Base-by-base conservation (phyloP, 345 rosid genomes). In the Pugionium cornutum region DNA sequence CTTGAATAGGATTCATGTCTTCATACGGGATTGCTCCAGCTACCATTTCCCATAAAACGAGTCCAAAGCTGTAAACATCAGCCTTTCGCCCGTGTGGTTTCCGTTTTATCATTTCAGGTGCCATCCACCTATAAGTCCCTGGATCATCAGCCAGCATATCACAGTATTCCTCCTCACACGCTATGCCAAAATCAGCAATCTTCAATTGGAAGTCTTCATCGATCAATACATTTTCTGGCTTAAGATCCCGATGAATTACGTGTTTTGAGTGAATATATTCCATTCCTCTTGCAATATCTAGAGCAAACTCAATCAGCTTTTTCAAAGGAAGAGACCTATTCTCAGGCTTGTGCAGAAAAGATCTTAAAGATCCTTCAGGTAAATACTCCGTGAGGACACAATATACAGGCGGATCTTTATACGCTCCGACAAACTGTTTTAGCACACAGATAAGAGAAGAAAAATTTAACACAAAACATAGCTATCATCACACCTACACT, bases 81-180 rank as follows among this genome's bases (percentile, higher is more conserved):
- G 85, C 98, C 76, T 79, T 87, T 64, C 79, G 78, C 32, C 96
- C 92, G 52, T 87, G 83, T n/a, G 95, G 61, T 79, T 87, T 89
- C 69, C 79, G 82, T 70, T 87, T 92, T 28, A 92, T 92, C 98
- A 92, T 92, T 77, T 92, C 98, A 46, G 98, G 98, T 62, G 98
- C 98, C 98, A 92, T 92, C 98, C 98, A 92, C 39, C 98, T 83
- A 50, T 85, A 92, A 26, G 98, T 92, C 30, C 98, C 98, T 1
- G 95, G 98, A 61, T 92, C 98, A 73, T 92, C 98, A 11, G 88
- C 89, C 75, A 86, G 55, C 29, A 68, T 65, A 70, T 89, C 96
- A 70, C 92, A 92, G 67, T 76, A 66, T 40, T 82, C 84, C 75
- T 84, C 95, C 61, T 89, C 95, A 68, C 98, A 89, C 5, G 96